phyloP scores from a whole-genome alignment of 1,284 basidiomycete genomes.

The Thecaphora frezii region DNA sequence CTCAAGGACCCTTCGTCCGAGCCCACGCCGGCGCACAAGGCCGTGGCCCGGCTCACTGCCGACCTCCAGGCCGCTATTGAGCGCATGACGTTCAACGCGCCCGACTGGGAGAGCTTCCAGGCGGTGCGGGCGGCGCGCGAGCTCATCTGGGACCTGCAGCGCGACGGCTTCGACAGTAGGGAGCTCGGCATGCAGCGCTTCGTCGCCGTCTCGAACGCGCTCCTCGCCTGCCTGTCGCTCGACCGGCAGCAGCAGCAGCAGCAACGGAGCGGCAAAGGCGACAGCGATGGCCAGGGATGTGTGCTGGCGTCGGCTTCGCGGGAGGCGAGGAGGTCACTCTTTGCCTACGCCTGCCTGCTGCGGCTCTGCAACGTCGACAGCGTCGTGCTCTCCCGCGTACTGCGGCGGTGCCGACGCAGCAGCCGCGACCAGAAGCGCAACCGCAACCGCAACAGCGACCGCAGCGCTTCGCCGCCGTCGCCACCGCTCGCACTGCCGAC shows the following conservation, averaged over 20 bases:
- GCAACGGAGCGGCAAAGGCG: not conserved
- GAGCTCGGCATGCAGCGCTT: constrained; percentile 6
- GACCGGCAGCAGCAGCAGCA: not conserved
- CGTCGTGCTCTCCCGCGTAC: constrained; percentile 6
- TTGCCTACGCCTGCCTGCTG: constrained; percentile 15
- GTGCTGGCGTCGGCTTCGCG: not conserved
- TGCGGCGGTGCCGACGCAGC: not conserved
- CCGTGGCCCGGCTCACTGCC: constrained; percentile 83
- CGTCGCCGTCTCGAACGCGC: not conserved
- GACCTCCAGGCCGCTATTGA: constrained; percentile 72
- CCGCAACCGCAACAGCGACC: not conserved
- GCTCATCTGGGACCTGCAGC: constrained; percentile 69
- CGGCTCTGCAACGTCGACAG: constrained; percentile 15
- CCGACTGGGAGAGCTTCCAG: constrained; percentile 87
- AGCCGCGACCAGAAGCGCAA: too few relatives aligned
- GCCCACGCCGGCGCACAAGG: constrained; percentile 65
- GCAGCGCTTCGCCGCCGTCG: not conserved
- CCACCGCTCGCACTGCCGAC: not conserved
- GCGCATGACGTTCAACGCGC: constrained; percentile 82
- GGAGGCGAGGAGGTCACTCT: constrained; percentile 11
- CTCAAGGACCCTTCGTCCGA: constrained; percentile 1
- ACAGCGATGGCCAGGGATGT: too few relatives aligned
- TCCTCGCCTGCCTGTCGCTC: not conserved
- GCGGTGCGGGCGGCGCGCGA: constrained; percentile 85
- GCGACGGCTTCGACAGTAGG: not conserved